Evolutionary conservation across 2,329 filamentous ascomycete species (phyloP), one percentile per base, ranked within the genome.

Genomic region (Sporothrix phasma): DNA sequence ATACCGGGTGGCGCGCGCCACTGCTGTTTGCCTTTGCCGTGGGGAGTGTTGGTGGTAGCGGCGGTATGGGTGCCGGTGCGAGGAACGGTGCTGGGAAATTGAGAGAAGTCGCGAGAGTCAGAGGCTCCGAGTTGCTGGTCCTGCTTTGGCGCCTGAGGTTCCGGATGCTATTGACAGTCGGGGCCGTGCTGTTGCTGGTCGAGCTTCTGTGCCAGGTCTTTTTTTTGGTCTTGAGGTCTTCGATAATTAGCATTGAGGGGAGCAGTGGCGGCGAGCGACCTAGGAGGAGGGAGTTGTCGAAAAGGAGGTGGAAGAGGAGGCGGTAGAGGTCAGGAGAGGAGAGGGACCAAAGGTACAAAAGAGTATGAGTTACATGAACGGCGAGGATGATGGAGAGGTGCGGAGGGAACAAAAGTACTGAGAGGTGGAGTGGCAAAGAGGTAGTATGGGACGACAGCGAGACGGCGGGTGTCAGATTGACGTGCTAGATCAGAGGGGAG

Each of bases 211-310:
- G 74, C 76, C 79, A 80, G 68, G 72, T 72, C 73, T 72, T 69
- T 72, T 75, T 67, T 76, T 65, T 64, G 4, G 68, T 77, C 69
- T 76, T 77, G 65, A 81, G 74, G 72, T 81, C 79, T 73, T 81
- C 75, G 67, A 80, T 76, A 69, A 83, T 83, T 72, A 84, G 80
- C 78, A 83, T 80, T 59, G 46, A 37, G 34, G 34, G 31, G 45
- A 19, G 43, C 51, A 53, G 49, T 19, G 49, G 17, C 49, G 17
- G 49, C 19, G 8, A 31, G 17, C 51, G 51, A 56, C 17, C 26
- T n/a, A n/a, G 4, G 17, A 34, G 19, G 34, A 26, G 19, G 17
- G 29, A 19, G 29, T 17, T 5, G 2, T 24, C n/a, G n/a, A 17
- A 22, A 19, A 3, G 51, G 31, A 13, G 31, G 19, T 37, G 49